Evolutionary conservation across 306 rosid species (phyloP).

Genomic region (Dalbergia cultrata): DNA sequence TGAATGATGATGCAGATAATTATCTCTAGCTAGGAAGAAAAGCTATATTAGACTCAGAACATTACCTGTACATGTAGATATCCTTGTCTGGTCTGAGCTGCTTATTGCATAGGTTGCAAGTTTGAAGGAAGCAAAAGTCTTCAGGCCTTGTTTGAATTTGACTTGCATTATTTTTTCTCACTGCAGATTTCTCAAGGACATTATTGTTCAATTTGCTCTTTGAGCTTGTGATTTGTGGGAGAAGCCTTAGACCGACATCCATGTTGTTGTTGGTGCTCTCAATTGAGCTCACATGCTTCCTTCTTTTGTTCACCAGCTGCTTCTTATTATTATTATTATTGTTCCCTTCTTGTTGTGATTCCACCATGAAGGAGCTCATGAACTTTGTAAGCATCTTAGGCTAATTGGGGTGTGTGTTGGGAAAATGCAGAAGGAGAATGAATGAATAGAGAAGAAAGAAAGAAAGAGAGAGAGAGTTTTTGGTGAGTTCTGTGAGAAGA

Average conservation of each 20-base stretch:
- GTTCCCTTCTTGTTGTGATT: constrained; percentile 42
- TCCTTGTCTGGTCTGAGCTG: constrained; percentile 57
- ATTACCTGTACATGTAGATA: constrained; percentile 67
- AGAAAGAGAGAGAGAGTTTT: not conserved
- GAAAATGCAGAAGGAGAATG: not conserved
- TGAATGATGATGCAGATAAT: not conserved
- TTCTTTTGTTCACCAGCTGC: constrained; percentile 16
- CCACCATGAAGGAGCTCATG: constrained; percentile 39
- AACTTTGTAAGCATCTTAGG: constrained; percentile 41
- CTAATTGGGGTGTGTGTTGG: not conserved
- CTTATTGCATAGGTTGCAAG: constrained; percentile 57
- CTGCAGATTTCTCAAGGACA: constrained; percentile 50
- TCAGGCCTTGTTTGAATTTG: constrained; percentile 33
- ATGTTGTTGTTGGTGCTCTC: not conserved
- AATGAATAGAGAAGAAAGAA: not conserved
- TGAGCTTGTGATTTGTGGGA: constrained; percentile 48
- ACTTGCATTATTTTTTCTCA: constrained; percentile 27
- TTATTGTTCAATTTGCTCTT: constrained; percentile 39
- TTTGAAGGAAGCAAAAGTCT: constrained; percentile 56
- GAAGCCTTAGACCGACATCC: constrained; percentile 57
- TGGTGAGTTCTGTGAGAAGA: constrained; percentile 32
- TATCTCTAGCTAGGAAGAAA: not conserved
- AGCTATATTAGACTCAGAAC: not conserved
- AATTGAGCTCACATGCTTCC: constrained; percentile 23
- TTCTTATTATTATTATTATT: not conserved